Conservation (phyloP, 1,284 basidiomycete genomes). For the Vanrija sp. region DNA sequence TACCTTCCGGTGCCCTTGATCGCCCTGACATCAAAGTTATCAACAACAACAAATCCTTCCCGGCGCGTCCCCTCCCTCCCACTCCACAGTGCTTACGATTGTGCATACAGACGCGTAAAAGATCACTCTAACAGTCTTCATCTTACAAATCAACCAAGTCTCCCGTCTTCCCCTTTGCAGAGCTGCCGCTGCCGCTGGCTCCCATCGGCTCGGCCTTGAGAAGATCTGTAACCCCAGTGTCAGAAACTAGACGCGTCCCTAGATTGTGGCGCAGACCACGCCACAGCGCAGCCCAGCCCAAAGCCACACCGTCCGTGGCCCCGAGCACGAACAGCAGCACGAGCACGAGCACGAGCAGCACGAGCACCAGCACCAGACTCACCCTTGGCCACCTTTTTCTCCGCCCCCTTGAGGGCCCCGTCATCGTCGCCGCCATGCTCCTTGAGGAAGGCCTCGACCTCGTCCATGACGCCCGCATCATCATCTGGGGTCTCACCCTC, state of each 20-base stretch:
- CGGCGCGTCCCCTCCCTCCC: background rate
- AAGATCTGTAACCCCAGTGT: slow-evolving; percentile 21
- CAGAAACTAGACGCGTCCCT: background rate
- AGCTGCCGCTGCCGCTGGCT: slow-evolving; percentile 1
- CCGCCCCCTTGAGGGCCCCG: slow-evolving; percentile 75
- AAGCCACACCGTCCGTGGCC: too few relatives aligned
- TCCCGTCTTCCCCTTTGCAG: background rate
- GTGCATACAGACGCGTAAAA: background rate
- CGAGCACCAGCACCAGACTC: slow-evolving; percentile 15
- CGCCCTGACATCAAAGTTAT: background rate
- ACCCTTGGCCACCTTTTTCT: slow-evolving; percentile 61
- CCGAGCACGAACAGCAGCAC: background rate
- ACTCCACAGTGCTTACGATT: too few relatives aligned
- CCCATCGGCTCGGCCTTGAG: slow-evolving; percentile 38
- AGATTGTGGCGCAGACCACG: background rate
- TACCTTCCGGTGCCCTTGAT: too few relatives aligned
- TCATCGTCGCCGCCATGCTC: slow-evolving; percentile 61
- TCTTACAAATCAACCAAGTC: slow-evolving; percentile 12
- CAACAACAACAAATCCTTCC: background rate
- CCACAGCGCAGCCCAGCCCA: too few relatives aligned
- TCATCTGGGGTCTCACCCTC: slow-evolving; percentile 61
- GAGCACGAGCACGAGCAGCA: background rate
- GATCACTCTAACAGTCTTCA: background rate
- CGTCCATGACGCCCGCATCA: slow-evolving; percentile 76
- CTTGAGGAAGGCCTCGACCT: slow-evolving; percentile 89